phyloP scores from a whole-genome alignment of 169 alveolate species.

The Plasmodium fragile region DNA sequence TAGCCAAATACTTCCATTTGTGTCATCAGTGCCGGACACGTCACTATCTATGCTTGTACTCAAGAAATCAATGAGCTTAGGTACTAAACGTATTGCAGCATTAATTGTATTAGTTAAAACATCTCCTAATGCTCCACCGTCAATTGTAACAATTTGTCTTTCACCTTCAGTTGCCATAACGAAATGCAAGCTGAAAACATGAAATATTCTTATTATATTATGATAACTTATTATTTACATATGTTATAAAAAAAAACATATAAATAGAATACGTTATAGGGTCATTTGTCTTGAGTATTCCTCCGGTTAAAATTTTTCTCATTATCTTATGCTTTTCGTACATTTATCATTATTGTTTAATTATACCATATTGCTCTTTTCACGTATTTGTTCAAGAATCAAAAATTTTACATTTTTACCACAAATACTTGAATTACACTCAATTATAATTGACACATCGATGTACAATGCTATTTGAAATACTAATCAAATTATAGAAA shows the following conservation, averaged over 20 bases:
- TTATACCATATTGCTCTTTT: not conserved
- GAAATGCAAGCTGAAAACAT: not conserved
- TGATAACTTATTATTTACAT: not conserved
- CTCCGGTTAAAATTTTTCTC: not conserved
- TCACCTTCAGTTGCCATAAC: not conserved
- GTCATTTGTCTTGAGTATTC: not conserved
- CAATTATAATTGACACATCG: not conserved
- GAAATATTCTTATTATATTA: not conserved
- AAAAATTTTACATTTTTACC: not conserved
- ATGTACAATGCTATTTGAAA: not conserved
- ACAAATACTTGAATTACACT: not conserved
- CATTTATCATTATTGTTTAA: not conserved
- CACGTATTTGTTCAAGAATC: not conserved
- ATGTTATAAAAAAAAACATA: not conserved
- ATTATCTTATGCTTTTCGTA: not conserved
- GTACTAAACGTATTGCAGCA: not conserved
- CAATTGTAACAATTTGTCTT: not conserved
- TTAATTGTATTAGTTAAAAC: not conserved
- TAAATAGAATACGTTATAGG: not conserved
- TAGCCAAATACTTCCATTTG: not conserved
- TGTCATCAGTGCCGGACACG: no score
- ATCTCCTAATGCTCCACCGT: not conserved
- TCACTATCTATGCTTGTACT: not conserved
- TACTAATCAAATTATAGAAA: not conserved
- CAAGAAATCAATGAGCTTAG: not conserved